phyloP scores from a whole-genome alignment of 1,284 basidiomycete genomes.

The Ganoderma multipileum region DNA sequence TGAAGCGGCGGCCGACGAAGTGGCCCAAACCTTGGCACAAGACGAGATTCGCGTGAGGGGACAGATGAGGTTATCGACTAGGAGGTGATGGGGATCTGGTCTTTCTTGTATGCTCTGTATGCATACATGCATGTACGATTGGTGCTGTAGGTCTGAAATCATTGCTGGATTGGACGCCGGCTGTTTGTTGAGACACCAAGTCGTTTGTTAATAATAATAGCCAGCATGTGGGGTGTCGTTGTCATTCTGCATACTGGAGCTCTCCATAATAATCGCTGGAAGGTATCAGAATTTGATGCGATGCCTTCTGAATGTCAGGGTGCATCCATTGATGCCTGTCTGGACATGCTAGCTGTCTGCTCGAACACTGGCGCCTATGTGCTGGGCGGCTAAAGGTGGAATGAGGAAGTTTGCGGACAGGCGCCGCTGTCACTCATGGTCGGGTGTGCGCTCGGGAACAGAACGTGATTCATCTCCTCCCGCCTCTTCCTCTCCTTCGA shows the following conservation, averaged over 20 bases:
- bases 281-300: no score
- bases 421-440: slow-evolving; percentile 3
- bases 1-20: slow-evolving; percentile 7
- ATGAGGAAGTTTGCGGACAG: slow-evolving; percentile 30
- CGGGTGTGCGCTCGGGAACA: slow-evolving; percentile 15
- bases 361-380: slow-evolving; percentile 13
- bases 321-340: no score
- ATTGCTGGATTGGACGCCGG: background rate
- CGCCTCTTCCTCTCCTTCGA: slow-evolving; percentile 9
- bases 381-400: slow-evolving; percentile 16
- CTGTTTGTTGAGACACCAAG: no score
- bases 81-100: background rate
- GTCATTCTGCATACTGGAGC: no score
- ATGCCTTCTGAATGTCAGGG: no score
- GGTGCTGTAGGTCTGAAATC: background rate
- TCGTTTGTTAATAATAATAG: no score
- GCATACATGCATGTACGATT: slow-evolving; percentile 1
- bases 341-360: no score
- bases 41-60: slow-evolving; percentile 6
- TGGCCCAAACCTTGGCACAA: background rate
- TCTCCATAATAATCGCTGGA: no score
- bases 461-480: slow-evolving; percentile 26
- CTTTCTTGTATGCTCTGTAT: background rate
- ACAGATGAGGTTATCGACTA: background rate
- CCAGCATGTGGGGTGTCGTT: background rate